Percentiles rank a stretch among this genome's conserved stretches.
Evolutionary conservation across 1,139 yeast species (phyloP).

Genomic region (Candida buenavistaensis): DNA sequence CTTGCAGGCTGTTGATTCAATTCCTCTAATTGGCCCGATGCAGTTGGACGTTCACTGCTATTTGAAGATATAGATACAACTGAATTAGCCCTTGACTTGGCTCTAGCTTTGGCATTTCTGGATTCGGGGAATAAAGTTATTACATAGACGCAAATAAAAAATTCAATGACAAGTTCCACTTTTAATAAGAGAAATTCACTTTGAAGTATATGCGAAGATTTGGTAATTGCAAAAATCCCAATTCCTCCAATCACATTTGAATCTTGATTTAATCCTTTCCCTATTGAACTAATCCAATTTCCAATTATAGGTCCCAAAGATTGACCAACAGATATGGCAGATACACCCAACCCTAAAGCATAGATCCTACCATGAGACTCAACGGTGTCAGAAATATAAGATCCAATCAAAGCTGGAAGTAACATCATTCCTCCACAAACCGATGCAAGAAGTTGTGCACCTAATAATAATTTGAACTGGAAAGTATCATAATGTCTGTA

Average conservation of each 20-base stretch:
- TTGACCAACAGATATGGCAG: slow-evolving; percentile 57
- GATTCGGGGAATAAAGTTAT: slow-evolving; percentile 57
- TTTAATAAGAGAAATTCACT: slow-evolving; percentile 32
- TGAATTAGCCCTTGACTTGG: slow-evolving; percentile 44
- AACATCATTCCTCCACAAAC: slow-evolving; percentile 55
- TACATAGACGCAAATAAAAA: slow-evolving; percentile 27
- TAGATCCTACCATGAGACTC: slow-evolving; percentile 54
- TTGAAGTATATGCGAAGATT: slow-evolving; percentile 13
- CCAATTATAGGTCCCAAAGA: slow-evolving; percentile 67
- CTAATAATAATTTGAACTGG: slow-evolving; percentile 31
- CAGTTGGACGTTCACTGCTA: background rate
- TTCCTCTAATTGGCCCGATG: slow-evolving; percentile 5
- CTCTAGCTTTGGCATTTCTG: slow-evolving; percentile 44
- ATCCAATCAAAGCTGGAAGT: slow-evolving; percentile 48
- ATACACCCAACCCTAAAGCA: slow-evolving; percentile 54
- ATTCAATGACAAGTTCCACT: slow-evolving; percentile 26
- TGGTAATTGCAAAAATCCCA: slow-evolving; percentile 1
- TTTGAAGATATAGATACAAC: slow-evolving; percentile 6
- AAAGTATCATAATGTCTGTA: slow-evolving; percentile 30
- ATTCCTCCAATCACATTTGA: slow-evolving; percentile 2
- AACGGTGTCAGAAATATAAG: slow-evolving; percentile 68
- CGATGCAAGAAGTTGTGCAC: slow-evolving; percentile 39
- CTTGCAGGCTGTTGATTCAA: slow-evolving; percentile 1
- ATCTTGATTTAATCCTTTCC: slow-evolving; percentile 11
- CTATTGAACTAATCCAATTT: slow-evolving; percentile 29